Percentiles rank a stretch among this genome's conserved stretches.
Evolutionary conservation across 495 filamentous ascomycete genomes (phyloP).

Genomic region (Podospora tetraspora): DNA sequence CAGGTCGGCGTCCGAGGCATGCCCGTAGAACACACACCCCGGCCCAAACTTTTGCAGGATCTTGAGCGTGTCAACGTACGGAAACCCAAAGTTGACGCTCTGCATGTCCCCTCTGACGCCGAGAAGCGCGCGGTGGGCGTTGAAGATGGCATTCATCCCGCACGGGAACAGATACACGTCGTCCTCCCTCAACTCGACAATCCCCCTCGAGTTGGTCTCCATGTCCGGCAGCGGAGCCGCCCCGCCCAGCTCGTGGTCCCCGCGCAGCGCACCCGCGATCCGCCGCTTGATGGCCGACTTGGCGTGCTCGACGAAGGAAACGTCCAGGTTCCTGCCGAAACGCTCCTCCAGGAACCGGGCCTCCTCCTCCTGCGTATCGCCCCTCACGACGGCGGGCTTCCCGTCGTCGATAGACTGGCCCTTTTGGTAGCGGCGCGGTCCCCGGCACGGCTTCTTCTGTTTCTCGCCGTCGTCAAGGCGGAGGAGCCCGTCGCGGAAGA

Average conservation of each 20-base stretch:
- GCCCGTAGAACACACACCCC: constrained; percentile 85
- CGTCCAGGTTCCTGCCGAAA: constrained; percentile 84
- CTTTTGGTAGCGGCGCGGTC: constrained; percentile 68
- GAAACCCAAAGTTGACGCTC: constrained; percentile 77
- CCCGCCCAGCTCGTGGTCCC: constrained; percentile 57
- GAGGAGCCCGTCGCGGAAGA: constrained; percentile 67
- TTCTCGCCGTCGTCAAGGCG: constrained; percentile 42
- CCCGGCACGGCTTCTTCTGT: constrained; percentile 49
- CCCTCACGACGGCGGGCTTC: constrained; percentile 3
- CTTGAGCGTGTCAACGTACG: constrained; percentile 94
- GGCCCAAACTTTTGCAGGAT: constrained; percentile 92
- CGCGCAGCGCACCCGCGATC: constrained; percentile 81
- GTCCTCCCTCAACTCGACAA: constrained; percentile 71
- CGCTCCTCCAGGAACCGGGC: constrained; percentile 87
- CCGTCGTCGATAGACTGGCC: constrained; percentile 45
- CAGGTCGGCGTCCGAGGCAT: constrained; percentile 73
- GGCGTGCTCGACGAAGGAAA: constrained; percentile 69
- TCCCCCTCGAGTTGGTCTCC: constrained; percentile 46
- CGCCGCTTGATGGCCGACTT: constrained; percentile 79
- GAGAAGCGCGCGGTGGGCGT: constrained; percentile 69
- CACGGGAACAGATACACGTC: constrained; percentile 85
- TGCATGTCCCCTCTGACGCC: constrained; percentile 53
- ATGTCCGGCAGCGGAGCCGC: constrained; percentile 32
- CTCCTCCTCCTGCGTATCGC: constrained; percentile 50
- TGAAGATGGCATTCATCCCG: constrained; percentile 95